Evolutionary conservation across 2,329 filamentous ascomycete species (phyloP), one percentile per base, ranked within the genome.

Genomic region (Sporothrix humicola): DNA sequence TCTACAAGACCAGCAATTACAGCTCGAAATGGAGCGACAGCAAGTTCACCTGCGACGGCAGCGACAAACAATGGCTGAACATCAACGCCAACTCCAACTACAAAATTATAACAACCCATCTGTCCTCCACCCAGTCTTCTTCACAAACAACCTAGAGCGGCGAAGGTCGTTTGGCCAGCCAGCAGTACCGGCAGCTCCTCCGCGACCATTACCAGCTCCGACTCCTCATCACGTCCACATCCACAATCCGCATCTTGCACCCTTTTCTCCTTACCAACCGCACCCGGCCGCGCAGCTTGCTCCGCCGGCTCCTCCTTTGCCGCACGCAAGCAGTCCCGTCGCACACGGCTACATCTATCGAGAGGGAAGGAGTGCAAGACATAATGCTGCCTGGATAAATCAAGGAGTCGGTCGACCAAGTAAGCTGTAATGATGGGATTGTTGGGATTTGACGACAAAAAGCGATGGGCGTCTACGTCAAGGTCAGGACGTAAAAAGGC

Each of bases 81-180:
- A 37, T 5, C 31, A 37, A 37, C 31, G 31, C 31, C 31, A 37
- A 37, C 31, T 37, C 31, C 31, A 37, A 37, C 31, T 37, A 5
- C 31, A 37, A 37, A 37, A 37, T 37, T 37, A 37, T 37, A 37
- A 86, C 78, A 86, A 92, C 79, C 83, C 88, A 10, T 88, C 92
- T 0, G 85, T 84, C 54, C 83, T 88, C 37, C 92, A 95, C 77
- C 92, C 92, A 0, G 92, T 93, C 1, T 95, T 95, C 82, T 94
- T 94, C 82, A 92, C 91, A 0, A 84, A 88, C 44, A 85, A 85
- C 70, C 82, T 93, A 69, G 87, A 87, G 73, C 88, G 86, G 77
- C 65, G 73, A n/a, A 66, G 63, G 26, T 56, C 73, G 37, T 72
- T 58, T 46, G 50, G 46, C 12, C 69, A 63, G 20, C 85, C 87